Evolutionary conservation across 768 basidiomycete species (phyloP), one percentile per base, ranked within the genome.

Genomic region (Kwoniella pini): DNA sequence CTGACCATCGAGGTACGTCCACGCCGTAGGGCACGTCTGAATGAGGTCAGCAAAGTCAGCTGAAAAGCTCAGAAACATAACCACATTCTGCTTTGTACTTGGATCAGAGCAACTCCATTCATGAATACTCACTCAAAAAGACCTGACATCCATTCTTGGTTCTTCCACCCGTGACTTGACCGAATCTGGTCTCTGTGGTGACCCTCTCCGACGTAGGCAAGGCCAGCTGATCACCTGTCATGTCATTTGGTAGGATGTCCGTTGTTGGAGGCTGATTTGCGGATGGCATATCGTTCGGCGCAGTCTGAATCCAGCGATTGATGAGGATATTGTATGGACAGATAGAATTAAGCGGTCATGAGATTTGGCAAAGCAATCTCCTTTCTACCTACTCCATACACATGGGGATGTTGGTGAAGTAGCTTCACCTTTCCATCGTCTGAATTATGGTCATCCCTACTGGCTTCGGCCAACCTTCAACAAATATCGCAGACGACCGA

Each of bases 21-120:
- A 87, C 74, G 2, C 86, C 88, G 70, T 87, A 90, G 4, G 88
- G 87, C 53, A 90, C 80, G 79, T 90, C 88, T 90, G 57, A 38
- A 26, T 3, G 22, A 13, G 12, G 33, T 12, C 31, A 33, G 30
- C 12, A 13, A 13, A 24, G 40, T 17, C 39, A 28, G n/a, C n/a
- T n/a, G n/a, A n/a, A n/a, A n/a, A n/a, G n/a, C n/a, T n/a, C n/a
- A n/a, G n/a, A n/a, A n/a, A n/a, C n/a, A n/a, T n/a, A n/a, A n/a
- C n/a, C n/a, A n/a, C n/a, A n/a, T 26, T n/a, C 10, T 38, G 9
- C 36, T 17, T 54, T 22, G 10, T 21, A 15, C 12, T 38, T 51
- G 21, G 13, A 30, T 24, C 13, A n/a, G 22, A 17, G 19, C 21
- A n/a, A 33, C n/a, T 17, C 26, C 42, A 42, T 30, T 5, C 15